These are phyloP conservation scores for Fusarium sp. DNA, from an alignment of 2,329 filamentous ascomycete species.

Conservation along the genomic window DNA sequence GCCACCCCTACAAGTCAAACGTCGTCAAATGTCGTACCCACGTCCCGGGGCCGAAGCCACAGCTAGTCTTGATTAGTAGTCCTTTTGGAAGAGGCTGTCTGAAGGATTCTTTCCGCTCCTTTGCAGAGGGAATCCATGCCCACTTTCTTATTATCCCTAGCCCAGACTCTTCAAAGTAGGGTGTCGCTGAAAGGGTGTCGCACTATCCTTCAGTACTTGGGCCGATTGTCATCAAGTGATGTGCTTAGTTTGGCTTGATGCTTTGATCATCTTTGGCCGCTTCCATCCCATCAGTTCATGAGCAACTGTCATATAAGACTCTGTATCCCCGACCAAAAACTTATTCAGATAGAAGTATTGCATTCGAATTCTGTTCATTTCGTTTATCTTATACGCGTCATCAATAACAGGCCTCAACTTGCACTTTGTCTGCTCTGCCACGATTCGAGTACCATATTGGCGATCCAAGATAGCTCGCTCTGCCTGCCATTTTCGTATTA, in stretches of 20 bases:
- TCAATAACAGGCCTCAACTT: constrained; percentile 5
- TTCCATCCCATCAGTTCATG: constrained; percentile 38
- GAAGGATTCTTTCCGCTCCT: constrained; percentile 40
- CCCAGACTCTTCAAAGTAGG: constrained; percentile 19
- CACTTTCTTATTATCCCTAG: constrained; percentile 27
- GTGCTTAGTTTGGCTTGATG: constrained; percentile 42
- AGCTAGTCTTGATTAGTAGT: constrained; percentile 42
- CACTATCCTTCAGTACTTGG: constrained; percentile 36
- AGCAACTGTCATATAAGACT: constrained; percentile 44
- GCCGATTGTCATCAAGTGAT: constrained; percentile 41
- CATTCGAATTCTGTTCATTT: constrained; percentile 10
- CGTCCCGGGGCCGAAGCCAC: constrained; percentile 45
- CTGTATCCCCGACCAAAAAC: constrained; percentile 33
- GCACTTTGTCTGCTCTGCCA: constrained; percentile 3
- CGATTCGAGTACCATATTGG: constrained; percentile 15
- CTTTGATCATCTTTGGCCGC: constrained; percentile 39
- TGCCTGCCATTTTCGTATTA: constrained; percentile 25
- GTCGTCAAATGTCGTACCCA: constrained; percentile 41
- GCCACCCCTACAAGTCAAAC: constrained; percentile 46
- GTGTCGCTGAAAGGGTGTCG: constrained; percentile 38
- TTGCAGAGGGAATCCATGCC: constrained; percentile 40
- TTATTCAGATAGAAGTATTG: constrained; percentile 2
- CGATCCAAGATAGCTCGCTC: constrained; percentile 11
- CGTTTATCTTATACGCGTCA: constrained; percentile 2
- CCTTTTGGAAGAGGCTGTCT: constrained; percentile 44